Evolutionary conservation across 2,329 filamentous ascomycete species (phyloP).

Genomic region (Coniella vitis): DNA sequence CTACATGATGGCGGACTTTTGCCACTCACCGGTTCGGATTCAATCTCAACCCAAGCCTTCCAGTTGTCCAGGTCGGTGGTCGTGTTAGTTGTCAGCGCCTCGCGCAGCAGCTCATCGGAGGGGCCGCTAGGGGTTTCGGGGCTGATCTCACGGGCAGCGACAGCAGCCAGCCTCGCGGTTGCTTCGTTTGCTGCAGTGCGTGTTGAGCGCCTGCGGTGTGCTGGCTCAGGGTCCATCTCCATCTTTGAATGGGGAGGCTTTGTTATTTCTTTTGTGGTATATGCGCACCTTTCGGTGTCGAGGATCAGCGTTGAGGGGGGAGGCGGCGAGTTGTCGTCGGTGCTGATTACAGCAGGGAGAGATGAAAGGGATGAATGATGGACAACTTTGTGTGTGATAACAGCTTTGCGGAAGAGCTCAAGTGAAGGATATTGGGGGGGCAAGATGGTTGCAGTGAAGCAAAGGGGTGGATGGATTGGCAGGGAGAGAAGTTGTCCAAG

Average conservation of each 20-base stretch:
- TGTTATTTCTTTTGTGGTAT: no score
- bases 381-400: no score
- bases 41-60: constrained; percentile 75
- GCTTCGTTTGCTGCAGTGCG: constrained; percentile 12
- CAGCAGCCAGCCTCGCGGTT: background rate
- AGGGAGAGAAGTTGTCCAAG: no score
- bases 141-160: constrained; percentile 17
- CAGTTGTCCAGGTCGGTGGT: constrained; percentile 52
- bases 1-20: background rate
- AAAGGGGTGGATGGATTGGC: no score
- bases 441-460: no score
- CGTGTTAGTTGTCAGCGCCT: constrained; percentile 40
- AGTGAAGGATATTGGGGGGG: no score
- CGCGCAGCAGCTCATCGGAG: constrained; percentile 36
- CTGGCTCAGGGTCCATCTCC: background rate
- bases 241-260: background rate
- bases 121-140: constrained; percentile 20
- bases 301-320: no score
- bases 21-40: constrained; percentile 72
- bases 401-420: no score
- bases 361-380: no score
- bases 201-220: background rate
- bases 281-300: no score
- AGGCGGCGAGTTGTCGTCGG: no score
- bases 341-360: no score